These are phyloP conservation scores for Casuarina cunninghamiana DNA, from an alignment of 306 rosid genomes.

Conservation along the genomic window DNA sequence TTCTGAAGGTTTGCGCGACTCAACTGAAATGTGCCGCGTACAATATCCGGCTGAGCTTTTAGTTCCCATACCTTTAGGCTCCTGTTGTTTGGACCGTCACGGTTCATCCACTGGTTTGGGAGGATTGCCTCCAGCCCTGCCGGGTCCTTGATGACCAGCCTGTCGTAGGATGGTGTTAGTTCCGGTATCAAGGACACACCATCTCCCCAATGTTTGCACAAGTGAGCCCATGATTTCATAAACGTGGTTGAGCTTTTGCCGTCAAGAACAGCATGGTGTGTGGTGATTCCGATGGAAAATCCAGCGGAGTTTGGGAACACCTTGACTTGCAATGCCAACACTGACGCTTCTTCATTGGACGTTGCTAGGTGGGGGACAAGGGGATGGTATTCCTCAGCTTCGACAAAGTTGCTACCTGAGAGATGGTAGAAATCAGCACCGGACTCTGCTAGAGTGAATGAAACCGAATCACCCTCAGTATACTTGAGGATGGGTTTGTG, in stretches of 20 bases:
- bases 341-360: conserved; percentile 26
- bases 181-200: conserved; percentile 6
- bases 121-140: conserved; percentile 10
- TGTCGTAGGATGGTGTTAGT: conserved; percentile 44
- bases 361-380: conserved; percentile 42
- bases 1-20: conserved; percentile 19
- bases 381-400: conserved; percentile 27
- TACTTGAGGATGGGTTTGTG: conserved; percentile 41
- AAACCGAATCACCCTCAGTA: conserved; percentile 41
- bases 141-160: conserved; percentile 35
- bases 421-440: conserved; percentile 31
- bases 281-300: conserved; percentile 41
- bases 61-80: conserved; percentile 29
- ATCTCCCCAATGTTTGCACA: conserved; percentile 17
- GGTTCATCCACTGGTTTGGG: conserved; percentile 1
- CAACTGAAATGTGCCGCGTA: conserved; percentile 44
- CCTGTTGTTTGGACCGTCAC: conserved; percentile 15
- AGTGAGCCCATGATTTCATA: conserved; percentile 53
- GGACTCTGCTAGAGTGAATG: conserved; percentile 46
- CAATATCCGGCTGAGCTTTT: conserved; percentile 3
- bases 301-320: conserved; percentile 49
- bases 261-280: conserved; percentile 53
- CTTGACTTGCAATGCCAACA: conserved; percentile 49
- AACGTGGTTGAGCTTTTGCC: conserved; percentile 47
- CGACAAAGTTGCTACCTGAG: conserved; percentile 19